Evolutionary conservation across 2,329 filamentous ascomycete species (phyloP).

Genomic region (Cladosporium sp.): DNA sequence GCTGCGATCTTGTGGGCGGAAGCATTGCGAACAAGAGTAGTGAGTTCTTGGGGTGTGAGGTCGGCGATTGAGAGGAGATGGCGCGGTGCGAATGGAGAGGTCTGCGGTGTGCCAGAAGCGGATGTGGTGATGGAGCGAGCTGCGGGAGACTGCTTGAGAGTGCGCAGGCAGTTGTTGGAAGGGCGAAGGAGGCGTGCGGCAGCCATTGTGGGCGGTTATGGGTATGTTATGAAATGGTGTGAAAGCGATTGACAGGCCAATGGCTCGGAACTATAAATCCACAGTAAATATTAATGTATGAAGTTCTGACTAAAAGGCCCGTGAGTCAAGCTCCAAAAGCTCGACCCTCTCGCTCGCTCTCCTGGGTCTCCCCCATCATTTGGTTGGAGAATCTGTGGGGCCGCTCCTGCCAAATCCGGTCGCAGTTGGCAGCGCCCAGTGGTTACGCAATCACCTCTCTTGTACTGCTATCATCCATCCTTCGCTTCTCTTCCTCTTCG

Average conservation of each 20-base stretch:
- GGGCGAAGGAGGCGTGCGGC: slow-evolving; percentile 21
- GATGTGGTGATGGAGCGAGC: slow-evolving; percentile 23
- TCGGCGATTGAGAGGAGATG: slow-evolving; percentile 92
- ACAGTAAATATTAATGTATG: too few species aligned
- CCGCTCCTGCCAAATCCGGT: background rate
- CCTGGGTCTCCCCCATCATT: background rate
- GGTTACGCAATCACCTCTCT: too few species aligned
- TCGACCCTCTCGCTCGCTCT: background rate
- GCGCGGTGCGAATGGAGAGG: slow-evolving; percentile 61
- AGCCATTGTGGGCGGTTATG: slow-evolving; percentile 16
- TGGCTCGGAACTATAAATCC: background rate
- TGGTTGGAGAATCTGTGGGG: background rate
- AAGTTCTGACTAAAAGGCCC: background rate
- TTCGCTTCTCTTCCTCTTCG: background rate
- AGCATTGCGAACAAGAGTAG: slow-evolving; percentile 77
- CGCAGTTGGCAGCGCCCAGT: too few species aligned
- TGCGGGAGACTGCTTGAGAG: slow-evolving; percentile 18
- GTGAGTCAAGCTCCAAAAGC: slow-evolving; percentile 2
- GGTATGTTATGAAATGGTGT: background rate
- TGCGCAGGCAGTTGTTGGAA: slow-evolving; percentile 17
- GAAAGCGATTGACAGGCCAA: background rate
- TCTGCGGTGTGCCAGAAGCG: slow-evolving; percentile 33
- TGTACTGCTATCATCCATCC: background rate
- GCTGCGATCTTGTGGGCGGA: slow-evolving; percentile 68
- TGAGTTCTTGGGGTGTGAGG: slow-evolving; percentile 72